A percentile compares a stretch with the other conserved stretches of the same genome.
Evolutionary conservation across 306 rosid species (phyloP).

Genomic region (Quercus berberidifolia): DNA sequence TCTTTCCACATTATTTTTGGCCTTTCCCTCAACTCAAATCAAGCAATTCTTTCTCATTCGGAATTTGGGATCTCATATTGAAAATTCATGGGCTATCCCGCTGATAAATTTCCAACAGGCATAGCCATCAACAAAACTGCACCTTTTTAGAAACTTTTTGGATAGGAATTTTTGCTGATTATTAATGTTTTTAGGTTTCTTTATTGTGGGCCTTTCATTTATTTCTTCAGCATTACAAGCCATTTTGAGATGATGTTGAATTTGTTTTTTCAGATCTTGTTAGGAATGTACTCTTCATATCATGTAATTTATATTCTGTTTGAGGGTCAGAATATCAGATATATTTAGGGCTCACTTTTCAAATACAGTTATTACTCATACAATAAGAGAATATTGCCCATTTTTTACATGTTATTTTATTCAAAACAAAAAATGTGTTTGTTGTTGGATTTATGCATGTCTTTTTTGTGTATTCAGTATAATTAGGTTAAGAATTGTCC

Average conservation of each 20-base stretch:
- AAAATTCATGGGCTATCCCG: neutral
- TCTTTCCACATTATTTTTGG: too few species aligned
- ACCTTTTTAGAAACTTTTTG: neutral
- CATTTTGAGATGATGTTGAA: neutral
- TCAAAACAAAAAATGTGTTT: neutral
- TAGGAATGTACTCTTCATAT: neutral
- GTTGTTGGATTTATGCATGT: neutral
- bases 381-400: neutral
- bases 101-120: neutral
- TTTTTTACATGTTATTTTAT: neutral
- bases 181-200: neutral
- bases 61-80: neutral
- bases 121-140: neutral
- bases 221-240: neutral
- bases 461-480: neutral
- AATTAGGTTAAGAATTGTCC: neutral
- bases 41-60: too few species aligned
- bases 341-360: neutral
- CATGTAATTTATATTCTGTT: neutral
- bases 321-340: neutral
- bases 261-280: neutral
- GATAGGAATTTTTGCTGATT: neutral
- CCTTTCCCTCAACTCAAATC: too few species aligned
- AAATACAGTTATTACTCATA: neutral
- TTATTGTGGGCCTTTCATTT: neutral